Conservation (phyloP, 2,329 filamentous ascomycete genomes). For the Ophiognomonia clavigignenti-juglandacearum region DNA sequence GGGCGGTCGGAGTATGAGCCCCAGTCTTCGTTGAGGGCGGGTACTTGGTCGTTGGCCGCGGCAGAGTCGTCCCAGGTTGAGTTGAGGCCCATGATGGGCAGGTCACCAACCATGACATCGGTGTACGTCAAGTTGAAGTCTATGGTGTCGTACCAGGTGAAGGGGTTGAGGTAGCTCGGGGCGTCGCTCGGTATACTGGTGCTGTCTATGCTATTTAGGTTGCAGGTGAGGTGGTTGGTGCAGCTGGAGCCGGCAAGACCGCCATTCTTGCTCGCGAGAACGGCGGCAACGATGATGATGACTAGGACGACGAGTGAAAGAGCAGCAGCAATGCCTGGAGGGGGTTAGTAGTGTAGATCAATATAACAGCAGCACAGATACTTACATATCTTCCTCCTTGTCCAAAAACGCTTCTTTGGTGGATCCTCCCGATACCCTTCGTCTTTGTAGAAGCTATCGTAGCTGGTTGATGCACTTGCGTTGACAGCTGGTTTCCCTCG, state of each 20-base stretch:
- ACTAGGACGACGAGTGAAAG: conserved; percentile 51
- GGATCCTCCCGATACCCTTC: conserved; percentile 37
- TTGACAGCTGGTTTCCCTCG: not conserved
- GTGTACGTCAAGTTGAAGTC: conserved; percentile 97
- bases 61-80: conserved; percentile 80
- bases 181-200: conserved; percentile 57
- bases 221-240: conserved; percentile 32
- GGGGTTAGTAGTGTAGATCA: conserved; percentile 24
- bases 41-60: conserved; percentile 73
- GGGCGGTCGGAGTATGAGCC: conserved; percentile 71
- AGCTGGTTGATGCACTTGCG: conserved; percentile 32
- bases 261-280: conserved; percentile 62
- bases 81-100: conserved; percentile 88
- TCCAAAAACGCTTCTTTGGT: conserved; percentile 35
- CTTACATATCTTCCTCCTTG: conserved; percentile 59
- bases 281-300: conserved; percentile 63
- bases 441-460: conserved; percentile 46
- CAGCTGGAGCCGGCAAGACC: conserved; percentile 2
- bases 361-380: too few species aligned
- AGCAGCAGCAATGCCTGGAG: conserved; percentile 51
- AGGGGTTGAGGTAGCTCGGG: conserved; percentile 80
- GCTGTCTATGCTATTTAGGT: conserved; percentile 48
- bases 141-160: conserved; percentile 82
- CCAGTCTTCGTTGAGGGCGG: conserved; percentile 71
- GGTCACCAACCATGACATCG: conserved; percentile 71